phyloP scores from a whole-genome alignment of 1,139 yeast species.

The Yamadazyma atlantica region DNA sequence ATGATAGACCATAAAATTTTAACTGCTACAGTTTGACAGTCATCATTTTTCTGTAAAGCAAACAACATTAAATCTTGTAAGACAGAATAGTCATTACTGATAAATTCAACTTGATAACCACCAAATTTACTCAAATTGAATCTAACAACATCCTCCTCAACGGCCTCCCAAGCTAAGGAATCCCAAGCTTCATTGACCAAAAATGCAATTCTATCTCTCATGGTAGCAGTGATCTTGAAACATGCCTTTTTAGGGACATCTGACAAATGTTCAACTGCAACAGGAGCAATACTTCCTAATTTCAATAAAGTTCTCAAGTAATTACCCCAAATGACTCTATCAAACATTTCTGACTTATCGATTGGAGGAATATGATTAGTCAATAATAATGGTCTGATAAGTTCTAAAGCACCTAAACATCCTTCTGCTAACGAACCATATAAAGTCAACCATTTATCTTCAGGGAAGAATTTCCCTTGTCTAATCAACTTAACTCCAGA shows the following conservation, averaged over 20 bases:
- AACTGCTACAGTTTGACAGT: constrained; percentile 65
- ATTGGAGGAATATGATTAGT: constrained; percentile 54
- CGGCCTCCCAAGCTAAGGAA: constrained; percentile 66
- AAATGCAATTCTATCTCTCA: constrained; percentile 59
- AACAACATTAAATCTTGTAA: constrained; percentile 66
- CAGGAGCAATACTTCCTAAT: constrained; percentile 55
- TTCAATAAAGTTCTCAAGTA: constrained; percentile 59
- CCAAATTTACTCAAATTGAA: constrained; percentile 67
- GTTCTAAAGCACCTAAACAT: constrained; percentile 55
- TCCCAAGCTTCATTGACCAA: constrained; percentile 71
- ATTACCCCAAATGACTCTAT: constrained; percentile 63
- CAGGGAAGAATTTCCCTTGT: constrained; percentile 63
- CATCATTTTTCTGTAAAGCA: constrained; percentile 65
- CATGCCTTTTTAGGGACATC: constrained; percentile 77
- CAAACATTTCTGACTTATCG: constrained; percentile 48
- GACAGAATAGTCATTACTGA: constrained; percentile 58
- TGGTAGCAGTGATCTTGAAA: constrained; percentile 58
- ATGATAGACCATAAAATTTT: constrained; percentile 71
- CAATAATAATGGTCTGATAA: constrained; percentile 56
- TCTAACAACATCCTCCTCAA: constrained; percentile 56
- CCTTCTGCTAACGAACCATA: constrained; percentile 64
- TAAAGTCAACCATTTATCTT: constrained; percentile 67
- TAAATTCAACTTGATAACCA: constrained; percentile 70
- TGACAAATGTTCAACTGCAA: constrained; percentile 62
- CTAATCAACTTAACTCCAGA: constrained; percentile 60